phyloP scores from a whole-genome alignment of 192 early-diverging fungal genomes.

The Phycomyces nitens region DNA sequence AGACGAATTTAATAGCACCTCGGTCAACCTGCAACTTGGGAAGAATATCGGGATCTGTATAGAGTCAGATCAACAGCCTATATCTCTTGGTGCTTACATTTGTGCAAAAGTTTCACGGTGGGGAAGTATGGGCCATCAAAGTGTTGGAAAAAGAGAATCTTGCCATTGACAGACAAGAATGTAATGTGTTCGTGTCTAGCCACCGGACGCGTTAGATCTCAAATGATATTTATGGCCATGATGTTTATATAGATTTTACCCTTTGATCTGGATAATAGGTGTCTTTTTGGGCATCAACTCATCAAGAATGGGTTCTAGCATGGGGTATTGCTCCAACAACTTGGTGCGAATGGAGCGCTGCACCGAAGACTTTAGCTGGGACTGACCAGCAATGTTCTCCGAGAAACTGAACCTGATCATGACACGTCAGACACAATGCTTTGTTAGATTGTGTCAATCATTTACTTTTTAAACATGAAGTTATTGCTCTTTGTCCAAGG shows the following conservation, averaged over 20 bases:
- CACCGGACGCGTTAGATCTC: neutral
- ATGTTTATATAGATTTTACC: constrained; percentile 40
- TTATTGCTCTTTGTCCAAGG: neutral
- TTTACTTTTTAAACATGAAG: constrained; percentile 28
- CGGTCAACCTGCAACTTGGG: constrained; percentile 90
- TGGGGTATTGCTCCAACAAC: constrained; percentile 87
- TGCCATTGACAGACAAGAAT: constrained; percentile 78
- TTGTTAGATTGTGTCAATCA: neutral
- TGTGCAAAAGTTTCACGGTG: constrained; percentile 82
- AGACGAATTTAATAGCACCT: constrained; percentile 97
- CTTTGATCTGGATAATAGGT: constrained; percentile 82
- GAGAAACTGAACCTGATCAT: constrained; percentile 62
- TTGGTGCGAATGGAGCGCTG: constrained; percentile 81
- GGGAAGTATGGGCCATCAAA: constrained; percentile 92
- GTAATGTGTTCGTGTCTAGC: constrained; percentile 83
- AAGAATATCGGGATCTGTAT: constrained; percentile 82
- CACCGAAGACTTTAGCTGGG: constrained; percentile 88
- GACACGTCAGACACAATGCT: neutral
- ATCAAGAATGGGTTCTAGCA: constrained; percentile 79
- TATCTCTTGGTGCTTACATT: constrained; percentile 55
- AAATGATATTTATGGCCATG: neutral
- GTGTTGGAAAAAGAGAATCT: constrained; percentile 91
- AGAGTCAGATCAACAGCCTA: neutral
- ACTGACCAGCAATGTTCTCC: constrained; percentile 81
- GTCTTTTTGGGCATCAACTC: constrained; percentile 97